Evolutionary conservation across 768 basidiomycete genomes (phyloP).

Genomic region (Leucocoprinus birnbaumii): DNA sequence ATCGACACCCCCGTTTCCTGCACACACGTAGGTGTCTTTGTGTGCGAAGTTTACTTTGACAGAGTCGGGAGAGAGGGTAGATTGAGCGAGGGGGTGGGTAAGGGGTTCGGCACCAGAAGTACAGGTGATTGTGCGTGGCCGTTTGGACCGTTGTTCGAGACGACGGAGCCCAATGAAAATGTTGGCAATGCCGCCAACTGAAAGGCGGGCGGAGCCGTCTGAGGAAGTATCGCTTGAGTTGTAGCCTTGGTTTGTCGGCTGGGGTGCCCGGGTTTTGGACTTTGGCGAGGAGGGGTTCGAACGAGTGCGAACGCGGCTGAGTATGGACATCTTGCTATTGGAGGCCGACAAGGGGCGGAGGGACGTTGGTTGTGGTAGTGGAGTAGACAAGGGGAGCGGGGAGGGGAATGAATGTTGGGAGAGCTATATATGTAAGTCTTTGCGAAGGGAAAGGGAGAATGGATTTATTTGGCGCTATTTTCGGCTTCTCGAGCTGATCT

Average conservation of each 20-base stretch:
- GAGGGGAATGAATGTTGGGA: not conserved
- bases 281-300: not conserved
- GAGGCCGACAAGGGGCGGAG: no score
- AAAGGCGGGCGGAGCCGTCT: slow-evolving; percentile 19
- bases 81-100: slow-evolving; percentile 34
- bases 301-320: slow-evolving; percentile 7
- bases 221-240: not conserved
- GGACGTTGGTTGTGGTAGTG: not conserved
- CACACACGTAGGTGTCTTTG: slow-evolving; percentile 51
- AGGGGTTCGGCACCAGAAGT: slow-evolving; percentile 35
- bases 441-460: not conserved
- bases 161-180: slow-evolving; percentile 53
- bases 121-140: slow-evolving; percentile 27
- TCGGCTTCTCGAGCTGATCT: slow-evolving; percentile 7
- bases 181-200: slow-evolving; percentile 44
- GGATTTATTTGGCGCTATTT: slow-evolving; percentile 7
- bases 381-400: not conserved
- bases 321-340: slow-evolving; percentile 6
- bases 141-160: slow-evolving; percentile 22
- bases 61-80: slow-evolving; percentile 12
- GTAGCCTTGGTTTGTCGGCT: not conserved
- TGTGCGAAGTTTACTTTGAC: slow-evolving; percentile 25
- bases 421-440: not conserved
- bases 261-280: not conserved
- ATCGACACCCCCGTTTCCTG: slow-evolving; percentile 52